Evolutionary conservation across 2,329 filamentous ascomycete genomes (phyloP), one percentile per base, ranked within the genome.

Genomic region (Fusarium dimerum): DNA sequence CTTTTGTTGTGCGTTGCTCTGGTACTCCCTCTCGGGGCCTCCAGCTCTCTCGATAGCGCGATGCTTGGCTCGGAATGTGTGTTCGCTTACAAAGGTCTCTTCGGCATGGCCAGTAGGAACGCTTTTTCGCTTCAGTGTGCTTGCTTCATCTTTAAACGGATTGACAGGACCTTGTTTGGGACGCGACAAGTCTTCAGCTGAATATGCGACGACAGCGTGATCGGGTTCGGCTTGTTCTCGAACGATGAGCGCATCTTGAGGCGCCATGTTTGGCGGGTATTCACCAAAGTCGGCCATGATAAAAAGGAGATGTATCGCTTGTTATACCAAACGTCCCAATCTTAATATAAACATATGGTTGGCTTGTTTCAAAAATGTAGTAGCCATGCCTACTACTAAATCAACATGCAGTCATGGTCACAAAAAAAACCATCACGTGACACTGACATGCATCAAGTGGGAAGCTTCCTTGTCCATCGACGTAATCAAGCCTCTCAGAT

Each of bases 31-130:
- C 60, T 79, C 77, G 0, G 82, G 73, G 56, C 83, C 81, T 59
- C 73, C 87, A 69, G 65, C 84, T 56, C 88, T 82, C 69, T 93
- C 87, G 54, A 94, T 83, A 2, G 91, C 92, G 51, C 91, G 87
- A 69, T 97, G 92, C 59, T 94, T 92, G 66, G 84, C 84, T 62
- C 90, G 85, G 70, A 99, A 99, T 1, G 90, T 92, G 58, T 93
- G 85, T 66, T 97, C 94, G 71, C 90, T 96, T 59, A 99, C 85
- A 62, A 84, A 89, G 0, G 89, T 92, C 72, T 99, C 93, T 62
- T 94, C 83, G 2, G 94, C 94, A 64, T 84, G 88, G 11, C 94
- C 94, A 0, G 94, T 97, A 11, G 90, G 80, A 1, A 92, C 80
- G 56, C 92, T 93, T 68, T 92, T 93, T 54, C 89, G 85, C 73